Evolutionary conservation across 2,329 filamentous ascomycete species (phyloP), one percentile per base, ranked within the genome.

Genomic region (Diaporthe caulivora): DNA sequence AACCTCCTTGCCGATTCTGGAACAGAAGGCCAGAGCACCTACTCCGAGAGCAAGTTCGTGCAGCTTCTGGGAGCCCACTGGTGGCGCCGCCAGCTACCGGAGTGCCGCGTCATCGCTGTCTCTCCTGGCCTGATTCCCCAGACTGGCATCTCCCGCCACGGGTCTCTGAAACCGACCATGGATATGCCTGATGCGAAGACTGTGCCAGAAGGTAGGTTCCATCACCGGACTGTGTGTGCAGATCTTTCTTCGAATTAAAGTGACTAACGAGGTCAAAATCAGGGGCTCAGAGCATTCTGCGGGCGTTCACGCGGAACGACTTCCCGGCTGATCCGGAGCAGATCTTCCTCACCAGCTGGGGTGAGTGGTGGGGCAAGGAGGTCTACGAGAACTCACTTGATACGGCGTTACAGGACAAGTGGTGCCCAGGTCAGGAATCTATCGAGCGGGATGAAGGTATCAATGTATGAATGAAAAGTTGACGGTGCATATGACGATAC

Each of bases 341-440:
- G 67, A 87, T 89, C 71, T 89, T 89, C 78, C 76, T 90, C 58
- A 89, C 87, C 0, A 88, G 87, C 76, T 89, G 87, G 87, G 87
- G 87, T 1, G 87, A 89, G 80, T 90, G 87, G 87, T 89, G 87
- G 87, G 77, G 81, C 18, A 87, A 84, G 78, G 81, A 84, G 4
- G 81, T 84, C 2, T 85, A 84, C 68, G 81, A 76, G 17, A 79
- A 81, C 71, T 80, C 81, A 1, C 79, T 88, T 3, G 86, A 89
- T 69, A 83, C 84, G 79, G 75, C 76, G 1, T 80, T 89, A 3
- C 87, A 89, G 80, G 83, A 89, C 51, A 88, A 86, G 77, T 89
- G 87, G 87, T 86, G 80, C 31, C 85, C 84, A 0, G 83, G 81
- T 62, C 84, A 84, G 77, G 85, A 87, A 54, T 80, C 85, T 40